phyloP scores from a whole-genome alignment of 139 green algal species.

The Parachlorella kessleri region DNA sequence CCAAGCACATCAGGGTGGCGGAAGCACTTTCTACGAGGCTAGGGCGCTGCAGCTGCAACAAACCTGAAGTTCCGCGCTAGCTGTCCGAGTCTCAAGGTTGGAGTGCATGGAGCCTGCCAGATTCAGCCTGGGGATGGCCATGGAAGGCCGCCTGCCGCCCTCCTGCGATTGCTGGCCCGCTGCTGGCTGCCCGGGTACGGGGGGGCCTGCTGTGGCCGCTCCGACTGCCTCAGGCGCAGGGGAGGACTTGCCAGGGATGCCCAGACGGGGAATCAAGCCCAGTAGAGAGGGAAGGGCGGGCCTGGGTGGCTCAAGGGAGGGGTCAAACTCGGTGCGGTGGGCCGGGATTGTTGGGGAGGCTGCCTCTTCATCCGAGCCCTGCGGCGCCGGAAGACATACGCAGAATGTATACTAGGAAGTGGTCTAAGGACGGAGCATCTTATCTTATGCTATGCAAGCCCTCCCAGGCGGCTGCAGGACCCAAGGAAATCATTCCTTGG shows the following conservation, averaged over 20 bases:
- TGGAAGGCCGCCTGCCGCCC: no score
- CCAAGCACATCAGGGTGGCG: no score
- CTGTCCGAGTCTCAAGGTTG: slow-evolving; percentile 28
- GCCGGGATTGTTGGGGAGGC: slow-evolving; percentile 30
- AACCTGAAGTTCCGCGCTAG: slow-evolving; percentile 30
- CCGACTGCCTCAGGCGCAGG: no score
- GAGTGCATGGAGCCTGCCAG: slow-evolving; percentile 19
- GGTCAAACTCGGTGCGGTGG: slow-evolving; percentile 10
- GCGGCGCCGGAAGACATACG: background rate
- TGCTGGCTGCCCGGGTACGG: background rate
- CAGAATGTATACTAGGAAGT: no score
- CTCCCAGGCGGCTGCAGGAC: no score
- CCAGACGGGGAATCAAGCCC: background rate
- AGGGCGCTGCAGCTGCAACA: no score
- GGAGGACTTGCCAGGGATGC: background rate
- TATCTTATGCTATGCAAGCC: no score
- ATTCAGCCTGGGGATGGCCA: slow-evolving; percentile 6
- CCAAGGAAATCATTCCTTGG: no score
- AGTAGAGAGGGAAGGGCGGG: background rate
- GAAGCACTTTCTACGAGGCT: no score
- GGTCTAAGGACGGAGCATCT: no score
- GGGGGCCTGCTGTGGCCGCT: background rate
- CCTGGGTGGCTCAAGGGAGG: background rate
- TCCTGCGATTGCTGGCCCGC: background rate
- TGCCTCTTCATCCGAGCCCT: background rate